Percentiles rank a stretch among this genome's conserved stretches.
These are phyloP conservation scores for Conticribra weissflogii DNA, from an alignment of 108 stramenopile genomes.

Conservation along the genomic window DNA sequence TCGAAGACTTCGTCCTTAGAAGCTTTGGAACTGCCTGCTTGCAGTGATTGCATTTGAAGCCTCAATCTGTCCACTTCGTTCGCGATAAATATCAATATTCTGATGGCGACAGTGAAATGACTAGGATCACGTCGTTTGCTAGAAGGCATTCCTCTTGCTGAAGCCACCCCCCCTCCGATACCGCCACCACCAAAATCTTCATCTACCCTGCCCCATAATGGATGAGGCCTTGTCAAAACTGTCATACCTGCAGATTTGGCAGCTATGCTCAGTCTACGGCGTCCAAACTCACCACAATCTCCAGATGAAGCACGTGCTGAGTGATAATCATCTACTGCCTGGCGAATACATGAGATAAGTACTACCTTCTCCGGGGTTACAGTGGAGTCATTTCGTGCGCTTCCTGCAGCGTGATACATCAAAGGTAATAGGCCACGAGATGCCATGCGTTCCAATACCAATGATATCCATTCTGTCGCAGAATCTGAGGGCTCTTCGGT, in stretches of 20 bases:
- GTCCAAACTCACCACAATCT: slow-evolving; percentile 23
- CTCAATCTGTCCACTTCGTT: slow-evolving; percentile 33
- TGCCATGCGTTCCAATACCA: slow-evolving; percentile 57
- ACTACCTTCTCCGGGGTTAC: slow-evolving; percentile 81
- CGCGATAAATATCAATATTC: slow-evolving; percentile 55
- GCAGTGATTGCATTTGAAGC: slow-evolving; percentile 15
- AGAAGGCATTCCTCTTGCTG: not conserved
- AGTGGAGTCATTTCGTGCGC: slow-evolving; percentile 12
- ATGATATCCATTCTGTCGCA: slow-evolving; percentile 83
- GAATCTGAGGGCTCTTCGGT: slow-evolving; percentile 56
- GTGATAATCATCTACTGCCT: slow-evolving; percentile 53
- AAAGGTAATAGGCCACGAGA: slow-evolving; percentile 56
- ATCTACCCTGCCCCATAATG: slow-evolving; percentile 50
- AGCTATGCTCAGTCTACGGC: slow-evolving; percentile 29
- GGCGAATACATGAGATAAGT: slow-evolving; percentile 66
- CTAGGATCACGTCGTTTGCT: not conserved
- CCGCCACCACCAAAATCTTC: slow-evolving; percentile 21
- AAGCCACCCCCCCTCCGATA: not conserved
- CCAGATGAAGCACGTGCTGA: slow-evolving; percentile 16
- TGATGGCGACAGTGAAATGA: slow-evolving; percentile 26
- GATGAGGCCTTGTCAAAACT: slow-evolving; percentile 27
- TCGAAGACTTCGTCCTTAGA: not conserved
- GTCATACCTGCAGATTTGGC: slow-evolving; percentile 31
- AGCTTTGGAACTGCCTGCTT: not conserved
- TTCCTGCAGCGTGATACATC: slow-evolving; percentile 51